phyloP scores from a whole-genome alignment of 139 green algal species.

The Chlorella vulgaris region DNA sequence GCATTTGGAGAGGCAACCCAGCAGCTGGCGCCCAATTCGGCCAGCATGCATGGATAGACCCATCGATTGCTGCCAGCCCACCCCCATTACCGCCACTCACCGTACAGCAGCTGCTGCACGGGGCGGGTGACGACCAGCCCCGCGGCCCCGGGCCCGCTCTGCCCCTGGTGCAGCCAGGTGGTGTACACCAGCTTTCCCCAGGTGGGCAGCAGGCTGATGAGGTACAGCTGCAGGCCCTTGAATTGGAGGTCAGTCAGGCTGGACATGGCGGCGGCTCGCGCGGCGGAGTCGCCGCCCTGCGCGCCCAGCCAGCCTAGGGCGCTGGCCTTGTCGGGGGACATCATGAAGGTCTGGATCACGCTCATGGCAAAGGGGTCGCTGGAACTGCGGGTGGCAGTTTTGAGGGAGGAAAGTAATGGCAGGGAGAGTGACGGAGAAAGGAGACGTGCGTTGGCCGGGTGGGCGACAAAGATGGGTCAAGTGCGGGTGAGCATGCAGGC shows the following conservation, averaged over 20 bases:
- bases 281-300: background rate
- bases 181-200: constrained; percentile 20
- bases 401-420: background rate
- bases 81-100: too few relatives aligned
- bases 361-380: background rate
- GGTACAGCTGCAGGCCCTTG: background rate
- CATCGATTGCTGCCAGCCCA: background rate
- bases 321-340: background rate
- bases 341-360: constrained; percentile 1
- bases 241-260: constrained; percentile 3
- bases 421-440: background rate
- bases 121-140: constrained; percentile 37
- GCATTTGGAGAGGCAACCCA: too few relatives aligned
- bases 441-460: too few relatives aligned
- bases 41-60: too few relatives aligned
- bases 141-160: background rate
- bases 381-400: background rate
- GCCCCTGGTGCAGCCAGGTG: background rate
- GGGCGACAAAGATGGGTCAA: too few relatives aligned
- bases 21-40: too few relatives aligned
- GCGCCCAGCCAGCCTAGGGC: background rate
- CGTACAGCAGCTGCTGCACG: constrained; percentile 42
- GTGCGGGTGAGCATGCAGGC: too few relatives aligned
- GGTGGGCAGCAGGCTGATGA: constrained; percentile 27
- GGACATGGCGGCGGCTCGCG: background rate